Base-by-base conservation (phyloP, 2,329 filamentous ascomycete genomes). In the Hortaea werneckii region DNA sequence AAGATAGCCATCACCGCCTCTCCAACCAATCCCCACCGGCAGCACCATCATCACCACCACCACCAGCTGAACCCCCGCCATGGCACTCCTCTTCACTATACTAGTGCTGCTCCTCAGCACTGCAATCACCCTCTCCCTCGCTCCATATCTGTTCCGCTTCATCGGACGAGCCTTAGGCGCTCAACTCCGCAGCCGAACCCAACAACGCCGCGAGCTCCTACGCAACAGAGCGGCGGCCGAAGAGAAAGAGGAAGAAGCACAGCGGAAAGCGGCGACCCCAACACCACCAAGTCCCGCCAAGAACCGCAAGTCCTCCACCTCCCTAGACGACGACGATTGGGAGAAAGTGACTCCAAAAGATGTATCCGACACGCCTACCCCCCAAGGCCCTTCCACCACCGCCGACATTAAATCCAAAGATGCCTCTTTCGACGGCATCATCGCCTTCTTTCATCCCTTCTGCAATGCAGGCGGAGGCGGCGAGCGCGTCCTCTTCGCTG, bases 361-460 rank as follows among this genome's bases (percentile, higher is more conserved):
- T 41, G 72, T 70, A 53, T 71, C 65, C 40, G 66, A 63, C 27
- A 64, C 51, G 62, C 47, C 11, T 7, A 20, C 20, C 20, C 32
- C 32, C 9, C 32, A 35, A 2, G 9, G 3, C n/a, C 27, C 12
- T 12, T 13, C 4, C 6, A 40, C 12, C 8, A 60, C 63, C 8
- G 71, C 75, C 48, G 32, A 9, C 8, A 9, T 3, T 4, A n/a
- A 9, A 9, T 9, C 9, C 32, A n/a, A 9, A 9, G 32, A 35
- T 35, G 9, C 8, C 32, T n/a, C 8, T n/a, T 95, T 86, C 85
- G 74, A 82, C 50, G 89, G 89, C 29, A 80, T 95, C 44, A 79
- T 96, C 51, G 92, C 87, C 40, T 96, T 98, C 75, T 95, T 98
- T 63, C 92, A 98, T 65, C 92, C 92, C 1, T 98, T 95, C 65